A percentile compares a stretch with the other conserved stretches of the same genome.
phyloP scores from a whole-genome alignment of 495 filamentous ascomycete genomes.

The Aspergillus avenaceus region DNA sequence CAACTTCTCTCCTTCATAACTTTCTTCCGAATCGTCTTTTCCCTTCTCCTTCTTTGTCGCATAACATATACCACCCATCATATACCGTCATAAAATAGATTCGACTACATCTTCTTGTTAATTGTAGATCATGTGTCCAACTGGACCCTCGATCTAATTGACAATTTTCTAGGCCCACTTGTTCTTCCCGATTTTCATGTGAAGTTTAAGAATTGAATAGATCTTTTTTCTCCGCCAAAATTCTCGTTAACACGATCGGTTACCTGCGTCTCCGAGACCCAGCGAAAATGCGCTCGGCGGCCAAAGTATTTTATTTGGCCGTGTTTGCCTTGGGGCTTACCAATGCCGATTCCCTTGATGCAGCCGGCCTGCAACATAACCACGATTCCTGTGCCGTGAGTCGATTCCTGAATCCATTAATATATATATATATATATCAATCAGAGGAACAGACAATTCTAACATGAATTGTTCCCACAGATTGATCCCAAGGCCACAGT shows the following conservation, averaged over 20 bases:
- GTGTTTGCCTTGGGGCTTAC: conserved; percentile 63
- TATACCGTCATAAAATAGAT: no score
- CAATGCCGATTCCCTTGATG: conserved; percentile 30
- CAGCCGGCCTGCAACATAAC: conserved; percentile 2
- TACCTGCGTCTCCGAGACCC: not conserved
- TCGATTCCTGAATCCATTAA: no score
- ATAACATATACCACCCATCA: no score
- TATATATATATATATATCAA: no score
- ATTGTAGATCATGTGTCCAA: not conserved
- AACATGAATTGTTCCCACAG: conserved; percentile 28
- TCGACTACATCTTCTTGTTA: no score
- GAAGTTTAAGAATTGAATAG: not conserved
- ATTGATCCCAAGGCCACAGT: conserved; percentile 60
- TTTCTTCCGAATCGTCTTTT: conserved; percentile 5
- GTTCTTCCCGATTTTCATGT: conserved; percentile 13
- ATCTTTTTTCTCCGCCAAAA: not conserved
- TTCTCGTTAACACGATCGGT: not conserved
- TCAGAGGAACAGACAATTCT: conserved; percentile 2
- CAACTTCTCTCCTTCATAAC: conserved; percentile 22
- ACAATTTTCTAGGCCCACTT: conserved; percentile 4
- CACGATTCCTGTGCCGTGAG: conserved; percentile 64
- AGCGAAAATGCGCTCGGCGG: conserved; percentile 59
- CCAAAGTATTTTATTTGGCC: conserved; percentile 69
- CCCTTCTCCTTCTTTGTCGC: not conserved
- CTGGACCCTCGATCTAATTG: not conserved